Evolutionary conservation across 768 basidiomycete species (phyloP), one percentile per base, ranked within the genome.

Genomic region (Mycena sanguinolenta): DNA sequence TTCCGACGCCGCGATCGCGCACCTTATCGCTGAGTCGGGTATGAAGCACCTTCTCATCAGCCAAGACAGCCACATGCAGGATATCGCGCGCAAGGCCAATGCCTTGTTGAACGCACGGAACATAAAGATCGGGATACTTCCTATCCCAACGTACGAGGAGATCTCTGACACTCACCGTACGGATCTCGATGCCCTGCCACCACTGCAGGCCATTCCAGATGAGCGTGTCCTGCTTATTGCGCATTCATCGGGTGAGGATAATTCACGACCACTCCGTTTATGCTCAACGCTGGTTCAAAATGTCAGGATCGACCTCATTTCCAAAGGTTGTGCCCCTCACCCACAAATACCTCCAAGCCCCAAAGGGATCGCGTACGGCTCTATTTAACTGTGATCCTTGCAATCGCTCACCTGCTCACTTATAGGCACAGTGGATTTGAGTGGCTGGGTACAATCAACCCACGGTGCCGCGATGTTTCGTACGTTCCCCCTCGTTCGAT

Each of bases 391-490:
- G 50, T n/a, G 46, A 23, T 28, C 54, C 21, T 36, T 25, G 17
- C 0, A 39, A 9, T n/a, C 25, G 9, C 42, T 30, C 19, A 27
- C 5, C 44, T 38, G 13, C n/a, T 54, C n/a, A 17, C 17, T 6
- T 38, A n/a, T 55, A 50, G 44, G 4, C 44, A 54, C 13, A 21
- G 42, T 49, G 4, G 55, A 65, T 58, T 27, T 58, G 25, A 49
- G 55, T 32, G n/a, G 30, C 44, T 34, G 44, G 23, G 64, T 65
- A 23, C 64, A 65, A 36, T 21, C 55, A 49, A 4, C n/a, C 2
- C 64, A 65, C 14, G 64, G 64, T 23, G 30, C 13, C 55, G 55
- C 55, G 30, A 65, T 65, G 64, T 65, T 65, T 50, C 64, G 64
- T 65, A 58, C 50, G 64, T 65, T 58, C 44, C 30, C 50, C 53